phyloP scores from a whole-genome alignment of 306 rosid genomes.

The Macrotyloma uniflorum region DNA sequence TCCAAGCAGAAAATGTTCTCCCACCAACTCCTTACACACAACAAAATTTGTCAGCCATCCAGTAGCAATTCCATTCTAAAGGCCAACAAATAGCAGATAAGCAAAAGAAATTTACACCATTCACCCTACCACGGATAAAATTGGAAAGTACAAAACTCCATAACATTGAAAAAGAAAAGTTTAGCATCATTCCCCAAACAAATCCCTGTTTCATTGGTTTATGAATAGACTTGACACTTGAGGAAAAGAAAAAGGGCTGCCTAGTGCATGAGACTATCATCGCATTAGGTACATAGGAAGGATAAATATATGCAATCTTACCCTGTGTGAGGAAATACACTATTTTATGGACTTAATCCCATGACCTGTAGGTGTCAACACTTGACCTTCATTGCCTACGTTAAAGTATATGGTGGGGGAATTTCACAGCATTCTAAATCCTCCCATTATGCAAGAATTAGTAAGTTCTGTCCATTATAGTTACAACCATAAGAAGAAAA shows the following conservation, averaged over 20 bases:
- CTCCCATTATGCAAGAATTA: too few relatives aligned
- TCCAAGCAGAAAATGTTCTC: slow-evolving; percentile 3
- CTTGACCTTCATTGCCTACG: neutral
- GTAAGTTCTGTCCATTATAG: neutral
- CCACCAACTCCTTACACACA: neutral
- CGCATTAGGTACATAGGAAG: neutral
- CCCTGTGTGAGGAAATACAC: neutral
- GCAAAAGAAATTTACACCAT: neutral
- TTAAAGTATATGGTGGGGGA: neutral
- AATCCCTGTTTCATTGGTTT: neutral
- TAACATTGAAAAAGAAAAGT: neutral
- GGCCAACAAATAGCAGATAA: neutral
- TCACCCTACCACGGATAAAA: neutral
- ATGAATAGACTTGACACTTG: neutral
- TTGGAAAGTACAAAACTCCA: slow-evolving; percentile 21
- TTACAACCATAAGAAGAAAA: neutral
- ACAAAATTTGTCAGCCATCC: neutral
- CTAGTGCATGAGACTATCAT: neutral
- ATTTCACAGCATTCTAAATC: neutral
- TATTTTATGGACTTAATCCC: neutral
- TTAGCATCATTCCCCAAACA: neutral
- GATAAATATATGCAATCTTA: neutral
- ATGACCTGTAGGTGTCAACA: neutral
- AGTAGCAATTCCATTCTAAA: neutral
- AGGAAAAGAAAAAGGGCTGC: neutral